Evolutionary conservation across 345 rosid species (phyloP), one percentile per base, ranked within the genome.

Genomic region (Psidium guajava): DNA sequence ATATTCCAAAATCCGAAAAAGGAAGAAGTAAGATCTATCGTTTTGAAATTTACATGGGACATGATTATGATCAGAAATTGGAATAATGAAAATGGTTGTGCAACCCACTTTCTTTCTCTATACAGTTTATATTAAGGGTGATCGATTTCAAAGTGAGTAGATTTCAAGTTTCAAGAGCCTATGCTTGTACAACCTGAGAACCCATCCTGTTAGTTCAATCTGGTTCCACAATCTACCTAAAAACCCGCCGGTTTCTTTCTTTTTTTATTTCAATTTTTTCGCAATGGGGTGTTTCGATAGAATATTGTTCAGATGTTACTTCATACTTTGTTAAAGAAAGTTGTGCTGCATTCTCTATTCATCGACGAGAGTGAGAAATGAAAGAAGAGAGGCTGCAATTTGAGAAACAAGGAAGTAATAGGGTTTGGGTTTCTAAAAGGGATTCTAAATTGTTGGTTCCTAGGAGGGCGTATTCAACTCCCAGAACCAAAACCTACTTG

Each of bases 141-240:
- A 27, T 32, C 20, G 5, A 1, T 3, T 61, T 61, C 1, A 61
- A 14, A 40, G 8, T 0, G 0, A 5, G 40, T 61, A 1, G 1
- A 5, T n/a, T 58, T 12, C 4, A 58, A 6, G n/a, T 58, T n/a
- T n/a, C 14, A 4, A 56, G 0, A 4, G 4, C 40, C 21, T 27
- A 61, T 12, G 5, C 0, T 13, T 44, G 3, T 61, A 14, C 10
- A 13, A 44, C 10, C 10, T 14, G 6, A 20, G 32, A 61, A 14
- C n/a, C 2, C 16, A 27, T 2, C 73, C 20, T 27, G 15, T 61
- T 6, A 5, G 5, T 14, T 61, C 12, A 13, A 3, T 61, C 40
- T 2, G 9, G 2, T 61, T n/a, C 18, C 32, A 27, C 2, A 4
- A 13, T 61, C 28, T 13, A 61, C 16, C 8, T 0, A 6, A 6